phyloP scores from a whole-genome alignment of 208 protist species.

The Wallacemonas sp. region DNA sequence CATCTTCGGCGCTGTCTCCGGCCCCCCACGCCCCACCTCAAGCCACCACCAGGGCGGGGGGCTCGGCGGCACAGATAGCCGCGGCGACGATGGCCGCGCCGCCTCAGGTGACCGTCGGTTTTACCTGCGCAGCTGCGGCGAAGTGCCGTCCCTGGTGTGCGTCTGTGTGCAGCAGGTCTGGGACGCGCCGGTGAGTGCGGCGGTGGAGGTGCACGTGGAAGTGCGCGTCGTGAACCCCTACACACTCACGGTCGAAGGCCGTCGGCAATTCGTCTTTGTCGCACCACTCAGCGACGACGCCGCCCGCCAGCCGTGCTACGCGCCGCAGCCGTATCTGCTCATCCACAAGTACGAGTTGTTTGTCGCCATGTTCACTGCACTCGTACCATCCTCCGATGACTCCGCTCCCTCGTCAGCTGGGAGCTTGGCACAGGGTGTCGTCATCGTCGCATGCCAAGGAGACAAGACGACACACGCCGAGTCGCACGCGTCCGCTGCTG shows the following conservation, averaged over 20 bases:
- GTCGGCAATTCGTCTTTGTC: conserved; percentile 34
- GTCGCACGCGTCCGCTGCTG: not conserved
- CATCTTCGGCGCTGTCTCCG: conserved; percentile 33
- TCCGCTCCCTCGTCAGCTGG: not conserved
- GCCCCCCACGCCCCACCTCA: not conserved
- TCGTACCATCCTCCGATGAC: conserved; percentile 6
- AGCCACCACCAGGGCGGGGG: not conserved
- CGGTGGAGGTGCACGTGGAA: conserved; percentile 34
- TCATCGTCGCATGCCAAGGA: conserved; percentile 20
- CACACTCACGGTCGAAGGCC: conserved; percentile 53
- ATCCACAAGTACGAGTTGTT: conserved; percentile 52
- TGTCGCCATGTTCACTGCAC: conserved; percentile 51
- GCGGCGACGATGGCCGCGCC: conserved; percentile 7
- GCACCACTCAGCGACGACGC: conserved; percentile 8
- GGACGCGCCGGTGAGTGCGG: not conserved
- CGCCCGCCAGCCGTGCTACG: conserved; percentile 40
- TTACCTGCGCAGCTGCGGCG: conserved; percentile 13
- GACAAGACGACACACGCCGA: too few species aligned
- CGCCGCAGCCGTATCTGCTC: conserved; percentile 46
- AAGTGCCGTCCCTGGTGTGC: conserved; percentile 31
- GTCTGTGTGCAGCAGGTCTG: conserved; percentile 29
- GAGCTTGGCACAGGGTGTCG: conserved; percentile 6
- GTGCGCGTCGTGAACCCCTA: conserved; percentile 41
- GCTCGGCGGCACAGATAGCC: not conserved
- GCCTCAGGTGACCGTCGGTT: not conserved